phyloP scores from a whole-genome alignment of 1,284 basidiomycete species.

The Ceratobasidium theobromae region DNA sequence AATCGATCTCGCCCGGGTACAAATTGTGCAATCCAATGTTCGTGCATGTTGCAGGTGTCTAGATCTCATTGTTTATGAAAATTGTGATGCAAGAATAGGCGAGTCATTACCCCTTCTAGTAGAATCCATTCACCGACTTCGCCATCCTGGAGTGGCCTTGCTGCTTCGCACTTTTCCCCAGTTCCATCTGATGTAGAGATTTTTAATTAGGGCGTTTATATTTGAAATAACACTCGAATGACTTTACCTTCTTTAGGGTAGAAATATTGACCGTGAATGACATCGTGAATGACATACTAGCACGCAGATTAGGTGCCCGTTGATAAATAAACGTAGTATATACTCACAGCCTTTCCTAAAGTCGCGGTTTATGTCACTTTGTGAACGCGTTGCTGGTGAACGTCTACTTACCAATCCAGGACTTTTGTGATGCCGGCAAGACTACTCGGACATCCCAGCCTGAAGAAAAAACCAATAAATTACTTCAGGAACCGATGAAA shows the following conservation, averaged over 20 bases:
- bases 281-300: constrained; percentile 21
- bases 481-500: neutral
- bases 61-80: neutral
- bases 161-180: constrained; percentile 64
- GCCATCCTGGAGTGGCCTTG: constrained; percentile 69
- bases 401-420: constrained; percentile 72
- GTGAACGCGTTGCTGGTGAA: neutral
- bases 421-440: constrained; percentile 83
- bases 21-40: constrained; percentile 88
- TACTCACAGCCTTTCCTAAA: constrained; percentile 20
- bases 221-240: too few species aligned
- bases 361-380: neutral
- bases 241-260: constrained; percentile 59
- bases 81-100: neutral
- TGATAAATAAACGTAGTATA: neutral
- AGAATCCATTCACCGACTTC: constrained; percentile 88
- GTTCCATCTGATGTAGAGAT: constrained; percentile 54
- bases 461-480: constrained; percentile 38
- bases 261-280: constrained; percentile 63
- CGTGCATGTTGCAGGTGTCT: constrained; percentile 90
- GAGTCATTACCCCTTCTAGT: constrained; percentile 68
- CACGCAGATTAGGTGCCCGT: neutral
- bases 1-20: constrained; percentile 79
- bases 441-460: constrained; percentile 90
- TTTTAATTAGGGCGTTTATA: neutral